Evolutionary conservation across 73 alveolate species (phyloP), one percentile per base, ranked within the genome.

Genomic region (Paramecium pentaurelia): DNA sequence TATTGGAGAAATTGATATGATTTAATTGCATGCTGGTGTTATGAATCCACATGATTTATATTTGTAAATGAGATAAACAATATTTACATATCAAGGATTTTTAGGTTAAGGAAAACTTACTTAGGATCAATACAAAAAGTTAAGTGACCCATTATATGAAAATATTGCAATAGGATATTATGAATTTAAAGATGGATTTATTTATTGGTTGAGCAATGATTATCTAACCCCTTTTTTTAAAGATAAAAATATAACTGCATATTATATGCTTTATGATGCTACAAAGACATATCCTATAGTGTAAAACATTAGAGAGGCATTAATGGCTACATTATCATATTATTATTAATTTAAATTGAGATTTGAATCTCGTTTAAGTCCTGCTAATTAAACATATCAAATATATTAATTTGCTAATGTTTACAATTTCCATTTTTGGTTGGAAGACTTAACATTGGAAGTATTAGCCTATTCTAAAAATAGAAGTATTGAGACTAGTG

Each of bases 331-430:
- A 2, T 49, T 80, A 47, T 18, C 47, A 40, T 42, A 49, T 49
- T 80, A 80, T 20, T 80, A 80, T 45, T 9, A 80, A 45, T 80
- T 80, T 47, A 45, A 45, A 80, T 45, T 45, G 6, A 25, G 71
- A 27, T 80, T 80, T 64, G 71, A 80, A 45, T 71, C 75, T 25
- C 36, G 73, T 4, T 8, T 2, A 27, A 80, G 75, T 27, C 71
- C 91, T n/a, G 71, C 91, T 20, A 80, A 80, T 80, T 11, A 42
- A 42, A 45, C 91, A 9, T 80, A 45, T 80, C 30, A 80, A 49
- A 42, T 80, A 8, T 80, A 38, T 80, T 80, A 80, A 80, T 80
- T 80, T 80, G 91, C 91, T 3, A 80, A 80, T 80, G 44, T 45
- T 49, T 80, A 42, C 8, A 80, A 49, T 80, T 80, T 80, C 22